Conservation (phyloP, 163 green algal species). For the Scenedesmus sp. region DNA sequence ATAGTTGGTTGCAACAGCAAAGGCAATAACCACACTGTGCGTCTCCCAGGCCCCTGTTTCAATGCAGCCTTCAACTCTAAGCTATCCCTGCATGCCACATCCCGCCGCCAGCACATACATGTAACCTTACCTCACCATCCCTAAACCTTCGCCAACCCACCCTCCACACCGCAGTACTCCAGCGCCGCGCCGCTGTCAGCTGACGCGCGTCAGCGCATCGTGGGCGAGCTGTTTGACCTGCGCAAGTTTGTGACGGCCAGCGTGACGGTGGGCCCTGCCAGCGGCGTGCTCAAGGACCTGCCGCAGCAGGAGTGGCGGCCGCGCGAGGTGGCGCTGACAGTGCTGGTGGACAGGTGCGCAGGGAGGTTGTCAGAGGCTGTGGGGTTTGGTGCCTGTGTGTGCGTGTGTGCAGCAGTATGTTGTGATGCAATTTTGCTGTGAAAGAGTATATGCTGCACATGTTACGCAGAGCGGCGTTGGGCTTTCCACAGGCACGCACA, state of each 20-base stretch:
- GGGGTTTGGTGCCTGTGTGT: too few relatives aligned
- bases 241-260: constrained; percentile 77
- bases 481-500: too few relatives aligned
- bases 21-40: too few relatives aligned
- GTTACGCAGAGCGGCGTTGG: too few relatives aligned
- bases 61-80: too few relatives aligned
- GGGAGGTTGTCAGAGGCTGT: too few relatives aligned
- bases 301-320: constrained; percentile 72
- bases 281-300: constrained; percentile 66
- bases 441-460: too few relatives aligned
- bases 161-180: constrained; percentile 62
- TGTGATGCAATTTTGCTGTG: too few relatives aligned
- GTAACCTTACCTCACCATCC: not conserved
- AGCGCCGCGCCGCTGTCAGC: constrained; percentile 78
- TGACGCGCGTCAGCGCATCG: constrained; percentile 88
- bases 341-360: constrained; percentile 79
- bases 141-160: not conserved
- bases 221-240: constrained; percentile 85
- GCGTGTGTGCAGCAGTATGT: too few relatives aligned
- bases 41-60: too few relatives aligned
- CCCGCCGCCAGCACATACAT: not conserved
- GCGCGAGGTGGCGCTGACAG: constrained; percentile 81
- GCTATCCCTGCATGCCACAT: not conserved
- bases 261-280: constrained; percentile 81
- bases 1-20: too few relatives aligned